These are phyloP conservation scores for Raffaelea albimanens DNA, from an alignment of 2,329 filamentous ascomycete genomes.

Conservation along the genomic window DNA sequence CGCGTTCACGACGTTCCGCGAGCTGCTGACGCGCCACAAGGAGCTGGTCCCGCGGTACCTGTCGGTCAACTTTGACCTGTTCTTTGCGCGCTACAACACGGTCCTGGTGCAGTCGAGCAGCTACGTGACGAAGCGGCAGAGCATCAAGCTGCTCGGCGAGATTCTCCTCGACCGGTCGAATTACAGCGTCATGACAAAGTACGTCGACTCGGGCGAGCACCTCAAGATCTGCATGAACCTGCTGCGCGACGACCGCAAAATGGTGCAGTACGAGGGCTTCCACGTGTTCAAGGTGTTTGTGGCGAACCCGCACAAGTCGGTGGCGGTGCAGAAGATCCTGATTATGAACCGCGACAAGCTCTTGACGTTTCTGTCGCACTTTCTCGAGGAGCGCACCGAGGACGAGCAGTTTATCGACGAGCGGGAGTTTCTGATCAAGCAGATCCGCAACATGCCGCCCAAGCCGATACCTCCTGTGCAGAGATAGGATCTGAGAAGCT, in stretches of 20 bases:
- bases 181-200: slow-evolving; percentile 96
- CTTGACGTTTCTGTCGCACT: slow-evolving; percentile 78
- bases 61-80: slow-evolving; percentile 80
- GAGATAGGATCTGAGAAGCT: slow-evolving; percentile 11
- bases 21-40: slow-evolving; percentile 91
- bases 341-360: slow-evolving; percentile 94
- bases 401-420: slow-evolving; percentile 99
- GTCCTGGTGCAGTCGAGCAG: slow-evolving; percentile 83
- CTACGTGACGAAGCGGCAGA: slow-evolving; percentile 96
- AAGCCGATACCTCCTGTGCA: slow-evolving; percentile 45
- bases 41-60: slow-evolving; percentile 81
- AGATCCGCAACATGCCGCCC: slow-evolving; percentile 65
- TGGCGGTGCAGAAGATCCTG: slow-evolving; percentile 88
- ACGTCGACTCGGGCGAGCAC: slow-evolving; percentile 90
- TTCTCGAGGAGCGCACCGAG: slow-evolving; percentile 88
- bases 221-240: slow-evolving; percentile 98
- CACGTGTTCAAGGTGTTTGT: slow-evolving; percentile 99
- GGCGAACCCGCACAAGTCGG: slow-evolving; percentile 96
- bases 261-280: slow-evolving; percentile 99
- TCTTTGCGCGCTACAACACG: slow-evolving; percentile 86
- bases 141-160: slow-evolving; percentile 93
- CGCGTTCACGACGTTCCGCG: slow-evolving; percentile 96
- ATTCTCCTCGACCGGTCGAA: slow-evolving; percentile 90
- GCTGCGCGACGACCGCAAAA: slow-evolving; percentile 87
- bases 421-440: slow-evolving; percentile 92